phyloP scores from a whole-genome alignment of 805 yeast genomes.

The Wickerhamiella slavikovae region DNA sequence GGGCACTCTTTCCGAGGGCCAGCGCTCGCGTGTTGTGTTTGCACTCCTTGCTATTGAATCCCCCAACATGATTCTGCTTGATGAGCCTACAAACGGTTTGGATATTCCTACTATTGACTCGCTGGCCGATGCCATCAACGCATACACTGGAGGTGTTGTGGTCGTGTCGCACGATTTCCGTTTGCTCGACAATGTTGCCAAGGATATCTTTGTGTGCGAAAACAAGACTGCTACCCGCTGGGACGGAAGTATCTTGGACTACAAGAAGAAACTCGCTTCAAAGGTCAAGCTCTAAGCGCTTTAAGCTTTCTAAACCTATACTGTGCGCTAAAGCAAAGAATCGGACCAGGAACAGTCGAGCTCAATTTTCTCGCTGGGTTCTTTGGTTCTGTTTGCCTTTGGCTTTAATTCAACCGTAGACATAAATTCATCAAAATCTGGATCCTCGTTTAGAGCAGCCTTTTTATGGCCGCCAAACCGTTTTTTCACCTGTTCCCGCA shows the following conservation, averaged over 20 bases:
- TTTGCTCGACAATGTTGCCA: conserved; percentile 87
- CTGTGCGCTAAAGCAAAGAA: no score
- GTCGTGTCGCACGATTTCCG: conserved; percentile 99
- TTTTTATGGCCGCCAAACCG: conserved; percentile 1
- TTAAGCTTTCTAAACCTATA: no score
- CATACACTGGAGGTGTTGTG: conserved; percentile 93
- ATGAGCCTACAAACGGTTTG: conserved; percentile 99
- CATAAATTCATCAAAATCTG: conserved; percentile 12
- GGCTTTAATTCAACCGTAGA: background rate
- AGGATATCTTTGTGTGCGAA: conserved; percentile 93
- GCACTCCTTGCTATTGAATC: conserved; percentile 87
- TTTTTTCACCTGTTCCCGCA: conserved; percentile 2
- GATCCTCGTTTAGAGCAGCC: conserved; percentile 7
- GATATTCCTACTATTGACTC: conserved; percentile 98
- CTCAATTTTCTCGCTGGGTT: conserved; percentile 4
- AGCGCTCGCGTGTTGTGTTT: conserved; percentile 96
- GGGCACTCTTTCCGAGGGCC: conserved; percentile 98
- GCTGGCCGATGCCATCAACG: conserved; percentile 85
- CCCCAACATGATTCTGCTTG: conserved; percentile 85
- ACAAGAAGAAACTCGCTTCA: conserved; percentile 87
- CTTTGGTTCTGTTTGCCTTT: conserved; percentile 1
- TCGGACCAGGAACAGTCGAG: no score
- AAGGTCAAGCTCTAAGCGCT: conserved; percentile 26
- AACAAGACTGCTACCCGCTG: conserved; percentile 89
- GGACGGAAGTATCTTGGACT: conserved; percentile 79